phyloP scores from a whole-genome alignment of 1,139 yeast genomes.

The Kodamaea sp. region DNA sequence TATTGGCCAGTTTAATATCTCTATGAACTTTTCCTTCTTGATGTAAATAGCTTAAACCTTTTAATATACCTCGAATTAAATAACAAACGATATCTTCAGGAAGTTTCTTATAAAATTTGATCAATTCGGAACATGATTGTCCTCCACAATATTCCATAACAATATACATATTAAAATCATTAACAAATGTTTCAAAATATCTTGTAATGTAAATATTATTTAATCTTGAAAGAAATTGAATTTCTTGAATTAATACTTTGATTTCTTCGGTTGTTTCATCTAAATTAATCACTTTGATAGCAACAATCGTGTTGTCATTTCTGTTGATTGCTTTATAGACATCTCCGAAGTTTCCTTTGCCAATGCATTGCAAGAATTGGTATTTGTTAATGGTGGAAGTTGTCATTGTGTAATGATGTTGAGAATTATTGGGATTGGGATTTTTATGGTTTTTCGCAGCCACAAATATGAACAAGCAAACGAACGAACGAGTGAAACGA shows the following conservation, averaged over 20 bases:
- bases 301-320: conserved; percentile 46
- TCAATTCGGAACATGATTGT: conserved; percentile 78
- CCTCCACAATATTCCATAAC: conserved; percentile 94
- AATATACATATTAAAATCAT: conserved; percentile 72
- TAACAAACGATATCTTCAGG: conserved; percentile 57
- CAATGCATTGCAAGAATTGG: conserved; percentile 57
- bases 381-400: conserved; percentile 26
- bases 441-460: conserved; percentile 15
- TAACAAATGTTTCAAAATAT: conserved; percentile 60
- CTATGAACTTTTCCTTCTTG: conserved; percentile 74
- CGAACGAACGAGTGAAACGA: too few relatives aligned
- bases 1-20: conserved; percentile 82
- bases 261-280: conserved; percentile 76
- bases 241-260: conserved; percentile 66
- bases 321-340: conserved; percentile 62
- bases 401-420: background rate
- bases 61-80: conserved; percentile 56
- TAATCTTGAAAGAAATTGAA: conserved; percentile 64
- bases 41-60: conserved; percentile 70
- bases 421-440: background rate
- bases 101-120: conserved; percentile 33
- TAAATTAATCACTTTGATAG: conserved; percentile 73
- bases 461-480: conserved; percentile 13
- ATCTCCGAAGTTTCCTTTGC: conserved; percentile 84
- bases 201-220: conserved; percentile 61